Evolutionary conservation across 768 basidiomycete genomes (phyloP), one percentile per base, ranked within the genome.

Genomic region (Tricholoma matsutake): DNA sequence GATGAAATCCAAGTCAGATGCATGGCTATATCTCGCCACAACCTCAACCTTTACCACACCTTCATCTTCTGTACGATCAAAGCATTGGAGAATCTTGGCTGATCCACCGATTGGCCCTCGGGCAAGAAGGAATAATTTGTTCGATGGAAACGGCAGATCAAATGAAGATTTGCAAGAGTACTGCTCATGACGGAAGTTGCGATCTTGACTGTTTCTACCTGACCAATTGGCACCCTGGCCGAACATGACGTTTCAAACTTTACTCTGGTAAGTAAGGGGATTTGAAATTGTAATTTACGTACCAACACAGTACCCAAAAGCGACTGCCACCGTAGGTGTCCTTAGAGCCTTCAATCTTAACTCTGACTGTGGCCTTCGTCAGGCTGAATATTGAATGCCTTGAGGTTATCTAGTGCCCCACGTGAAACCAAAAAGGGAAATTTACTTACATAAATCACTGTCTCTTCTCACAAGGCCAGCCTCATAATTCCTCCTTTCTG

Each of bases 81-180:
- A 7, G 9, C 25, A 35, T 22, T 55, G 34, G 2, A 55, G 18
- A 13, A 35, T 20, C 14, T 8, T 14, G 11, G 11, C 18, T 35
- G 54, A 35, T n/a, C 54, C 54, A 37, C 54, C 54, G 28, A 31
- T 7, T 31, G 51, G 29, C 28, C 51, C 51, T 13, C 54, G 32
- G 11, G 59, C 16, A 56, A 57, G 56, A 22, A 35, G 56, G 22
- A 31, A 41, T 43, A 58, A 11, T 20, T 39, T 52, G 16, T 45
- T 22, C 25, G 14, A 22, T 16, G 14, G 49, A 4, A 32, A 54
- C 20, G 55, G 63, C 31, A 70, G 69, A 41, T 79, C 70, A 58
- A 86, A 84, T 3, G 72, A 55, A 4, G 54, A 4, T 6, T n/a
- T 32, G 20, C 1, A 54, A 22, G 53, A 32, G 29, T 34, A 29